Conservation (phyloP, 371 early-diverging fungal genomes). For the Furculomyces boomerangus region DNA sequence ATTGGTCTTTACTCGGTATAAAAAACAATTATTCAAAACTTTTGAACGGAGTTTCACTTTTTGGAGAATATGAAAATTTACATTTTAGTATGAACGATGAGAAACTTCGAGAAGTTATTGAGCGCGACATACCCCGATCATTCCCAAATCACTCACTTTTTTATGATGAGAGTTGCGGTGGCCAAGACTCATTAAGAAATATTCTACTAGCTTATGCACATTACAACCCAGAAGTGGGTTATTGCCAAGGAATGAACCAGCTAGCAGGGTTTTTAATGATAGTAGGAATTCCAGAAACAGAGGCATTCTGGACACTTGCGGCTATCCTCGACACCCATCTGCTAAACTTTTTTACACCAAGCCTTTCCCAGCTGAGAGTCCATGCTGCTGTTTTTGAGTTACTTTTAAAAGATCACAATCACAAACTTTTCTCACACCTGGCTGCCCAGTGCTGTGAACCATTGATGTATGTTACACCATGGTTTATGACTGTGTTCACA, state of each 20-base stretch:
- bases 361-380: constrained; percentile 50
- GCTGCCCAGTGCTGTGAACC: constrained; percentile 56
- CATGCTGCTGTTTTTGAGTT: constrained; percentile 75
- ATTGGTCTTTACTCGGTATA: constrained; percentile 16
- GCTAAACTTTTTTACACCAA: constrained; percentile 59
- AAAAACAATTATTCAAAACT: constrained; percentile 1
- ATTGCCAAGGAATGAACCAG: constrained; percentile 94
- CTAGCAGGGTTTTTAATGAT: constrained; percentile 81
- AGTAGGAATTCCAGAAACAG: constrained; percentile 47
- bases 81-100: constrained; percentile 31
- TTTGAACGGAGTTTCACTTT: constrained; percentile 14
- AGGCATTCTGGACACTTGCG: constrained; percentile 75
- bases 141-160: constrained; percentile 70
- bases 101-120: constrained; percentile 68
- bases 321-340: constrained; percentile 54
- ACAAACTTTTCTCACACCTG: constrained; percentile 54
- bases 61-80: constrained; percentile 30
- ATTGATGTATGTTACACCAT: constrained; percentile 77
- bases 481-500: constrained; percentile 87
- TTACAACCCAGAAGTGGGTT: constrained; percentile 74
- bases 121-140: constrained; percentile 71
- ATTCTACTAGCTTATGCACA: constrained; percentile 77
- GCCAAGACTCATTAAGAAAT: constrained; percentile 33
- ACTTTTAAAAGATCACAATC: constrained; percentile 49
- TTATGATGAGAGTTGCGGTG: constrained; percentile 42